Base-by-base conservation (phyloP, 176 grass and related monocot species). In the Dactylis glomerata region DNA sequence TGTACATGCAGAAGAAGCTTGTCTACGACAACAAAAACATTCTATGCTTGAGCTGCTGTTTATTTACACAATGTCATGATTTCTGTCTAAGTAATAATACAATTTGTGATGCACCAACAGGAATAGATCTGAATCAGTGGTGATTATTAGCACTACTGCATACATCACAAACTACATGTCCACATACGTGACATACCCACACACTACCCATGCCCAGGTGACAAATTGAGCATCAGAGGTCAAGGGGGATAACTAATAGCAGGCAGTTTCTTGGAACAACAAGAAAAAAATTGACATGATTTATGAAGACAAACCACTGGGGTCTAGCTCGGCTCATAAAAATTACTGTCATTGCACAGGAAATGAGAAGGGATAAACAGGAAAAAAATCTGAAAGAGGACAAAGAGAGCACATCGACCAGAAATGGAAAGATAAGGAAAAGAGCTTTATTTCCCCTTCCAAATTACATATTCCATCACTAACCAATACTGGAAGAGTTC, bases 401-500 rank as follows among this genome's bases (percentile, higher is more conserved):
- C 23, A 31, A 36, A 65, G 0, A 37, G 14, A 51, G n/a, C 5
- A 4, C 68, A 61, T 63, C 55, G 31, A 28, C 24, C 81, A 27
- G 33, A 73, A 64, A 52, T n/a, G 14, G 14, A 46, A 54, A 73
- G 65, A 79, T 52, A 40, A 76, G 45, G 82, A 76, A 75, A 77
- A 38, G 51, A 68, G 38, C 41, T 31, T 50, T 51, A 1, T 38
- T 37, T 30, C 10, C 50, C 15, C 57, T 32, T 67, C 3, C 27
- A 56, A 56, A 55, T 54, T 24, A 10, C 22, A 8, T 50, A 33
- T 33, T 30, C 32, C 52, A 71, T 8, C 33, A 62, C 15, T 31
- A 46, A 79, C 16, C 57, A 62, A 46, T 31, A 52, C 17, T 22
- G 22, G 2, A 63, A 22, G 26, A 45, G 26, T 17, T 46, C 9